Evolutionary conservation across 73 alveolate genomes (phyloP).

Genomic region (Paramecium sonneborni): DNA sequence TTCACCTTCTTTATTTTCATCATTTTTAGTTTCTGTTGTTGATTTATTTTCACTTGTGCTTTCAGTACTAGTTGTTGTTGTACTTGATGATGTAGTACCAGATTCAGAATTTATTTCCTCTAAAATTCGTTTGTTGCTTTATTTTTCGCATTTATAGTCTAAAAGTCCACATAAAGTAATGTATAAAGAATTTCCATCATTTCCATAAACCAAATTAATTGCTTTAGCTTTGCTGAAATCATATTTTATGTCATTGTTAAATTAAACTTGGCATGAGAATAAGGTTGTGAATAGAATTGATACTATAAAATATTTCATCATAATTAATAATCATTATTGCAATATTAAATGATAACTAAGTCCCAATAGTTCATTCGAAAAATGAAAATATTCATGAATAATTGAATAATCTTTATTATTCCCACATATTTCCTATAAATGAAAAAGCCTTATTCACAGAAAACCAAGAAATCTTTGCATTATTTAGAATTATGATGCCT

Average conservation of each 20-base stretch:
- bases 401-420: not conserved
- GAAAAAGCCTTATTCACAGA: no score
- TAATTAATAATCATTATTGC: not conserved
- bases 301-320: not conserved
- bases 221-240: not conserved
- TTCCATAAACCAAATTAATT: not conserved
- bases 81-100: not conserved
- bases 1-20: not conserved
- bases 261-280: not conserved
- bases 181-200: not conserved
- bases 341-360: not conserved
- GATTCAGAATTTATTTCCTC: not conserved
- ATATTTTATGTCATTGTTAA: not conserved
- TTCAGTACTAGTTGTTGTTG: not conserved
- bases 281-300: not conserved
- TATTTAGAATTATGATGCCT: no score
- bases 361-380: not conserved
- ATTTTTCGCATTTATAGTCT: not conserved
- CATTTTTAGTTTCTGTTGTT: not conserved
- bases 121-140: not conserved
- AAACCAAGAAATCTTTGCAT: no score
- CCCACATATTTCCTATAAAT: not conserved
- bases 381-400: not conserved
- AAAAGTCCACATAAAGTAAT: not conserved
- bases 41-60: not conserved